phyloP scores from a whole-genome alignment of 805 yeast genomes.

The Candida railenensis region DNA sequence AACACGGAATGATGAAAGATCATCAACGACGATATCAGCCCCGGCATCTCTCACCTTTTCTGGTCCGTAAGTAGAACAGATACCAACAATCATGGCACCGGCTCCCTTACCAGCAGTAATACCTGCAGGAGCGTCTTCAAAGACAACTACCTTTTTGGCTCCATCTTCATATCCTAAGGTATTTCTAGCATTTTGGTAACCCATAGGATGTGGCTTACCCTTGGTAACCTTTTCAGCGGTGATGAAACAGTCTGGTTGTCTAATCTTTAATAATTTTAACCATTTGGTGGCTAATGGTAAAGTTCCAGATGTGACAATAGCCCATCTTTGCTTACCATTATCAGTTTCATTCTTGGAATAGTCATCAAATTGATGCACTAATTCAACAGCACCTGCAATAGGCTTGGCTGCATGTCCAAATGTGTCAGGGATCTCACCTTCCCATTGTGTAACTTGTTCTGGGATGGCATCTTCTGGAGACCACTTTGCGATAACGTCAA shows the following conservation, averaged over 20 bases:
- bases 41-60: conserved; percentile 26
- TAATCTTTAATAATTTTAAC: conserved; percentile 25
- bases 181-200: conserved; percentile 26
- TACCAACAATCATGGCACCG: conserved; percentile 29
- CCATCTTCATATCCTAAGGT: conserved; percentile 23
- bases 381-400: conserved; percentile 28
- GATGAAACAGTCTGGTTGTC: conserved; percentile 24
- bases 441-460: conserved; percentile 28
- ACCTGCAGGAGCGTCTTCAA: conserved; percentile 32
- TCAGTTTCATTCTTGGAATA: conserved; percentile 19
- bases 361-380: conserved; percentile 24
- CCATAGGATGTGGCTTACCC: conserved; percentile 32
- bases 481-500: conserved; percentile 30
- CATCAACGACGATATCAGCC: conserved; percentile 29
- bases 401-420: conserved; percentile 27
- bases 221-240: conserved; percentile 28
- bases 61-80: conserved; percentile 27
- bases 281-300: conserved; percentile 30
- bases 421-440: conserved; percentile 26
- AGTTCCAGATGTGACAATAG: conserved; percentile 29
- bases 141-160: conserved; percentile 24
- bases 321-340: conserved; percentile 27
- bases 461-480: conserved; percentile 28
- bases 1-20: conserved; percentile 23
- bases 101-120: conserved; percentile 28